These are phyloP conservation scores for Fusarium pilosicola DNA, from an alignment of 2,329 filamentous ascomycete genomes.

Conservation along the genomic window DNA sequence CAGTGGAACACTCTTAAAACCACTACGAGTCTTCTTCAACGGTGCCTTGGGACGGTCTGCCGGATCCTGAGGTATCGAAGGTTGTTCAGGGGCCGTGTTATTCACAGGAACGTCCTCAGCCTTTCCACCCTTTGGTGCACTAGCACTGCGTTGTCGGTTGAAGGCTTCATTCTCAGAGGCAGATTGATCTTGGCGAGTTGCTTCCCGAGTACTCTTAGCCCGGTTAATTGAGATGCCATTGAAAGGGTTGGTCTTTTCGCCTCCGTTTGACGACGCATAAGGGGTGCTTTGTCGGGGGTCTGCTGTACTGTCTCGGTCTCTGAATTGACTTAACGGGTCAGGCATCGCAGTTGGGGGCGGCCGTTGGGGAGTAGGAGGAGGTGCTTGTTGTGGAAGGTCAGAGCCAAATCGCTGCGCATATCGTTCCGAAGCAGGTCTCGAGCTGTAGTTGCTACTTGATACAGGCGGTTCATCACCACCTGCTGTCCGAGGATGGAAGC, in stretches of 20 bases:
- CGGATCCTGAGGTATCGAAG: conserved; percentile 23
- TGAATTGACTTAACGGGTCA: conserved; percentile 62
- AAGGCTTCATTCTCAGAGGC: conserved; percentile 36
- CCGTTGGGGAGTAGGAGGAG: conserved; percentile 21
- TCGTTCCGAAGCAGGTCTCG: conserved; percentile 46
- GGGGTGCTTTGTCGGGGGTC: conserved; percentile 67
- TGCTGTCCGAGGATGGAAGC: conserved; percentile 62
- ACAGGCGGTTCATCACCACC: conserved; percentile 64
- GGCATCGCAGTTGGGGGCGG: conserved; percentile 45
- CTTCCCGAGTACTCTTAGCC: conserved; percentile 58
- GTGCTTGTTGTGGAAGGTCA: conserved; percentile 21
- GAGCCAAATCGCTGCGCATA: conserved; percentile 23
- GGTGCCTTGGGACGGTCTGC: conserved; percentile 39
- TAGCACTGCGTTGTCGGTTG: conserved; percentile 47
- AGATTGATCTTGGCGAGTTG: conserved; percentile 43
- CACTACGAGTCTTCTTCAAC: conserved; percentile 38
- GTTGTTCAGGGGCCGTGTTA: neutral
- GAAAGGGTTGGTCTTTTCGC: conserved; percentile 69
- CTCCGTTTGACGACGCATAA: conserved; percentile 63
- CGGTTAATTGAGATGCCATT: conserved; percentile 58
- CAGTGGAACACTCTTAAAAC: conserved; percentile 24
- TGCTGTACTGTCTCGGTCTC: conserved; percentile 51
- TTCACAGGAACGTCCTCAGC: conserved; percentile 2
- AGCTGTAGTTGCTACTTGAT: conserved; percentile 61
- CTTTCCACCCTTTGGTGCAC: conserved; percentile 42